These are phyloP conservation scores for Pleurotus eryngii DNA, from an alignment of 768 basidiomycete species.

Conservation along the genomic window DNA sequence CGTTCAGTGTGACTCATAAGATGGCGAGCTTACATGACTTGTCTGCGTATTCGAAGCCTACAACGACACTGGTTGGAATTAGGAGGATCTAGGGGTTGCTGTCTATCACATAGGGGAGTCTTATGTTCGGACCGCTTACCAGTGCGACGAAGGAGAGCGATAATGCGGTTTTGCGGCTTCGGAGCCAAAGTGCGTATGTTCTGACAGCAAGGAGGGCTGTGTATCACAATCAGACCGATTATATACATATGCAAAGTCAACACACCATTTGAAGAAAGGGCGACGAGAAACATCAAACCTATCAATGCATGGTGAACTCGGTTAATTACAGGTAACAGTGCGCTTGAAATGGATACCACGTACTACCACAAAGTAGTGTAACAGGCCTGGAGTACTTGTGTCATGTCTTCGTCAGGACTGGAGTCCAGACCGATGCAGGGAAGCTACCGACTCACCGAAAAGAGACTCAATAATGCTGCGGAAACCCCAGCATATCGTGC, in stretches of 20 bases:
- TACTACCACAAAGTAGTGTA: neutral
- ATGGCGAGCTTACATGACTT: neutral
- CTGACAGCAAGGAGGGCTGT: neutral
- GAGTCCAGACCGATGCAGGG: no score
- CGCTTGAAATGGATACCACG: neutral
- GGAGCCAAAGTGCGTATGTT: constrained; percentile 1
- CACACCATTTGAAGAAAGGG: constrained; percentile 2
- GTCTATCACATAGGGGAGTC: neutral
- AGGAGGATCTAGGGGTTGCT: neutral
- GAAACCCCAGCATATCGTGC: neutral
- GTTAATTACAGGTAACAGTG: neutral
- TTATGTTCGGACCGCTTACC: neutral
- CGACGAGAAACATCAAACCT: constrained; percentile 1
- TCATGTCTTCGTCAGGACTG: no score
- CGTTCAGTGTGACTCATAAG: neutral
- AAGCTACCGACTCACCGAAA: neutral
- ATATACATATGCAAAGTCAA: neutral
- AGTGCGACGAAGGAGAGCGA: neutral
- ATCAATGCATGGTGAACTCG: neutral
- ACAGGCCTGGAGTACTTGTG: no score
- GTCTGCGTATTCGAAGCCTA: neutral
- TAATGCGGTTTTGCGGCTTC: neutral
- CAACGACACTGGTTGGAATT: neutral
- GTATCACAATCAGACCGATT: neutral
- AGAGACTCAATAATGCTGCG: neutral